A percentile compares a stretch with the other conserved stretches of the same genome.
Conservation (phyloP, 2,329 filamentous ascomycete genomes). For the Fusarium tupiense region DNA sequence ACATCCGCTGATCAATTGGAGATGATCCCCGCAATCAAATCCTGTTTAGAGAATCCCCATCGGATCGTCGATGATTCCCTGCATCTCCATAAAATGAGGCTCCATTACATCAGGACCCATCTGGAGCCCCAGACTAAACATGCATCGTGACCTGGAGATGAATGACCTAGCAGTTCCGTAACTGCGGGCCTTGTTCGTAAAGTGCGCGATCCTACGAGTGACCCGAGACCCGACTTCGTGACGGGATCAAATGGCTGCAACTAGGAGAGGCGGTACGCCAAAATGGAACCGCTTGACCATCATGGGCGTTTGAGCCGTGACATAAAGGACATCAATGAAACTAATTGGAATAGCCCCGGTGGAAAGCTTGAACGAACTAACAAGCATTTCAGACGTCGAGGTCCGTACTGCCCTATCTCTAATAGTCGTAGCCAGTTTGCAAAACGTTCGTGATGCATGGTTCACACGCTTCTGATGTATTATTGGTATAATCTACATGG, state of each 20-base stretch:
- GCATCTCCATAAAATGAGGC: constrained; percentile 25
- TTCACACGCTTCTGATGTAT: background rate
- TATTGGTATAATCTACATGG: background rate
- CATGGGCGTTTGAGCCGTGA: background rate
- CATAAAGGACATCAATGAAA: background rate
- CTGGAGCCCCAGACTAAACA: constrained; percentile 15
- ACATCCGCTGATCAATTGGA: background rate
- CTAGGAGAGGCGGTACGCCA: background rate
- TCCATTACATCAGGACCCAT: constrained; percentile 26
- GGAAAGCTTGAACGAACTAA: background rate
- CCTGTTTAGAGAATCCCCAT: background rate
- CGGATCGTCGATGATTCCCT: constrained; percentile 15
- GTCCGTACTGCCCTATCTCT: background rate
- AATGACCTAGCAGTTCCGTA: background rate
- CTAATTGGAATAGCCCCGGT: background rate
- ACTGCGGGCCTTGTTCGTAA: background rate
- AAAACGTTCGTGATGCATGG: background rate
- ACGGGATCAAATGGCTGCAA: background rate
- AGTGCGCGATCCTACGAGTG: background rate
- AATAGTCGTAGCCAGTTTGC: rapidly evolving
- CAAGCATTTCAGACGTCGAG: background rate
- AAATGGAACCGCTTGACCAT: background rate
- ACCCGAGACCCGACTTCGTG: too few relatives aligned
- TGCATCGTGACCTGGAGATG: background rate
- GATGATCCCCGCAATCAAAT: constrained; percentile 9